Percentiles rank a stretch among this genome's conserved stretches.
phyloP scores from a whole-genome alignment of 169 alveolate genomes.

The Hepatocystis sp. region DNA sequence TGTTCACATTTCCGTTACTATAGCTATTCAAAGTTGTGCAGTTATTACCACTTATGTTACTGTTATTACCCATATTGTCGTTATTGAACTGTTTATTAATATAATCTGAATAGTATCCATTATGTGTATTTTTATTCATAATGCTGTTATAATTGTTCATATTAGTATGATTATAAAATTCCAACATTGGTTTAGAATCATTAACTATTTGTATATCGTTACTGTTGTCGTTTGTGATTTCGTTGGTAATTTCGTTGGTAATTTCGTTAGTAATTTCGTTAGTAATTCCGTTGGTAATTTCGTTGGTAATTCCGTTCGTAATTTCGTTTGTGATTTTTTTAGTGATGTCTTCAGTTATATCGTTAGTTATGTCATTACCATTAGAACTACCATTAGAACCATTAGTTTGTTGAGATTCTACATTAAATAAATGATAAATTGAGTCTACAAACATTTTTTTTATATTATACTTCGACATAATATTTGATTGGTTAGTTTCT shows the following conservation, averaged over 20 bases:
- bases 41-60: not conserved
- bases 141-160: not conserved
- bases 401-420: conserved; percentile 1
- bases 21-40: not conserved
- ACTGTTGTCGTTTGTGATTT: too few relatives aligned
- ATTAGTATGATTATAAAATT: too few relatives aligned
- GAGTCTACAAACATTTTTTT: not conserved
- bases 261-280: too few relatives aligned
- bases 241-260: too few relatives aligned
- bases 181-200: too few relatives aligned
- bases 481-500: not conserved
- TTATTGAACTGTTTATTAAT: not conserved
- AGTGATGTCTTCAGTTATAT: too few relatives aligned
- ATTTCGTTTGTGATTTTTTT: too few relatives aligned
- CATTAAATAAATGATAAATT: not conserved
- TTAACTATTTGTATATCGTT: too few relatives aligned
- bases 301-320: not conserved
- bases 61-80: not conserved
- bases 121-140: conserved; percentile 1
- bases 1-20: not conserved
- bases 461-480: not conserved
- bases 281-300: not conserved
- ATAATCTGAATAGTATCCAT: not conserved
- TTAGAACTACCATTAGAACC: not conserved
- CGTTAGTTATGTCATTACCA: conserved; percentile 3